A percentile compares a stretch with the other conserved stretches of the same genome.
phyloP scores from a whole-genome alignment of 257 asterid genomes.

The Capsicum baccatum region DNA sequence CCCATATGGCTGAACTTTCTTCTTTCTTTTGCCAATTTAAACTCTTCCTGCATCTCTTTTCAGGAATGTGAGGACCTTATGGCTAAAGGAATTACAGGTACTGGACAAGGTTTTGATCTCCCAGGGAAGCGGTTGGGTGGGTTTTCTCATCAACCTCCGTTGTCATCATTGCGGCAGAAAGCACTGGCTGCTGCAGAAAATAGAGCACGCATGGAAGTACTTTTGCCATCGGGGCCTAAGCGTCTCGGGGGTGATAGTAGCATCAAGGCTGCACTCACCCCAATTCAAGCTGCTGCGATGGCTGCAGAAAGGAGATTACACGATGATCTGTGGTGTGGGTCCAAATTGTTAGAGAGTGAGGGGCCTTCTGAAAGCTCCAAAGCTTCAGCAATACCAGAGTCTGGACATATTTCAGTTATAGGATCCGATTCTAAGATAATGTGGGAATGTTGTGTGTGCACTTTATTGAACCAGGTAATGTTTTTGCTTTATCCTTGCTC shows the following conservation, averaged over 20 bases:
- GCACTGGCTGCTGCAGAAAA: constrained; percentile 73
- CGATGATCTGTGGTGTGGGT: constrained; percentile 86
- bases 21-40: not conserved
- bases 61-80: constrained; percentile 85
- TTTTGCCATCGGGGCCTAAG: constrained; percentile 64
- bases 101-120: constrained; percentile 82
- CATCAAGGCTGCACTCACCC: constrained; percentile 68
- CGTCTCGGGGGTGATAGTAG: constrained; percentile 76
- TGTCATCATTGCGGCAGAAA: constrained; percentile 59
- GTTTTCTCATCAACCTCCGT: constrained; percentile 68
- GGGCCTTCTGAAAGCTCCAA: constrained; percentile 52
- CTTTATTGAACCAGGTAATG: constrained; percentile 67
- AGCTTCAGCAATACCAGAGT: constrained; percentile 27
- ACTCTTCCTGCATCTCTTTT: constrained; percentile 6
- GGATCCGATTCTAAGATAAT: constrained; percentile 38
- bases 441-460: constrained; percentile 74
- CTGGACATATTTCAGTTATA: constrained; percentile 30
- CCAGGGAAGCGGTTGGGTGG: constrained; percentile 84
- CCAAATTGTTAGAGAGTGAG: constrained; percentile 51
- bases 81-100: constrained; percentile 75
- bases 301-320: constrained; percentile 87
- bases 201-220: constrained; percentile 51
- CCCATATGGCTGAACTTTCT: not conserved
- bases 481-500: not conserved
- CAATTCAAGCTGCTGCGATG: constrained; percentile 94